Evolutionary conservation across 495 filamentous ascomycete genomes (phyloP), one percentile per base, ranked within the genome.

Genomic region (Aspergillus haitiensis): DNA sequence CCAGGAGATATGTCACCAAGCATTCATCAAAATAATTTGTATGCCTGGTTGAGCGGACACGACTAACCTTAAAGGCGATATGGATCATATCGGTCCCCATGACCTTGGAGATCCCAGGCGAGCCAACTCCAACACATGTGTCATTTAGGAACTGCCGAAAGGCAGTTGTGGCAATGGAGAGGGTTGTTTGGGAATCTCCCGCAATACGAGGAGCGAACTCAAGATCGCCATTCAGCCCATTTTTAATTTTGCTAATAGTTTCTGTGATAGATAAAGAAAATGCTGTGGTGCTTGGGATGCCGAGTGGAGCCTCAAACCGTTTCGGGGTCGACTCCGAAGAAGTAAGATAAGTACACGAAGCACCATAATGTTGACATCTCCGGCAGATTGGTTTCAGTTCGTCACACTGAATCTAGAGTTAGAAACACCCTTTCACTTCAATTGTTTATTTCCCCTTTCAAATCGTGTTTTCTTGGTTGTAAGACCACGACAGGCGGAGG

Each of bases 61-160:
- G 31, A 47, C 63, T 67, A 59, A 79, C 78, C n/a, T 60, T 60
- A 48, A 75, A 75, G 32, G 77, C 69, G 32, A 75, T 67, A 15
- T 69, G 70, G 16, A 79, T 57, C 63, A 78, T 65, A 45, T 78
- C 76, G 0, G 65, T 70, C 35, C 61, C 58, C 68, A 79, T 78
- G 33, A 76, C 65, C 15, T 67, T 21, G 46, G 62, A 64, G 32
- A 75, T 70, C 3, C 47, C 62, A 13, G 68, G 67, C n/a, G 67
- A 61, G 5, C 60, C 64, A 32, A 77, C 63, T 0, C 67, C 70
- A 32, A 67, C 60, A 9, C 74, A 67, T 42, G 72, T 72, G 49
- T 52, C 53, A 27, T 59, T 65, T 4, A 75, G 37, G 33, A 80
- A 75, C 42, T 73, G 66, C 54, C 74, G 71, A 9, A 72, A 70